Base-by-base conservation (phyloP, 2,329 filamentous ascomycete species). In the Atkinsonella texensis region DNA sequence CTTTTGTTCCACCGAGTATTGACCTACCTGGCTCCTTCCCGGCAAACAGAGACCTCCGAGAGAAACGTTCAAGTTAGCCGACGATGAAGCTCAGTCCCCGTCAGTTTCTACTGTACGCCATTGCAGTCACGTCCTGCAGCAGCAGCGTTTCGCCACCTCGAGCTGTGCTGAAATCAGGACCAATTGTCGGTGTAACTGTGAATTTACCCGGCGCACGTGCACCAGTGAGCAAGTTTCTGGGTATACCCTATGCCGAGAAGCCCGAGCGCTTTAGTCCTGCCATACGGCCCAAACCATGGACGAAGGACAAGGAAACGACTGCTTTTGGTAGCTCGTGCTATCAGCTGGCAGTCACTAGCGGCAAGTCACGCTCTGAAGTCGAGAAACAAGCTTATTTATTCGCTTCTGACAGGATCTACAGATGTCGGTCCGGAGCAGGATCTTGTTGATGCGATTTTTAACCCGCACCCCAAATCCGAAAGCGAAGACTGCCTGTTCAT, bases 401-500 rank as follows among this genome's bases (percentile, higher is more conserved):
- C 33, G 1, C 5, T 31, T 43, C 35, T 45, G 1, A 46, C 13
- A 17, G 3, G 9, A 11, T 5, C 23, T 32, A n/a, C 31, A 63
- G 59, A 58, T 41, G 46, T 63, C 18, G 54, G 56, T 0, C 55
- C 60, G 0, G 48, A 53, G 2, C n/a, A 54, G 1, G 56, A 63
- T 1, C 43, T 63, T 0, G 33, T 61, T 2, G 48, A 57, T 13
- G 40, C 48, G 1, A 23, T 64, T 2, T 63, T 62, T 23, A 57
- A 55, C 13, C 51, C 35, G 1, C 53, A 55, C 8, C 15, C 57
- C 1, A 46, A 52, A 4, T 3, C 2, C 2, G 58, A 62, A 47
- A 64, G 62, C 15, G 59, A 64, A 45, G 62, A 64, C 32, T 64
- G 60, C 17, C 57, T 65, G 4, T 59, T 52, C 28, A 53, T 63